These are phyloP conservation scores for Colletotrichum falcatum DNA, from an alignment of 2,329 filamentous ascomycete species.

Conservation along the genomic window DNA sequence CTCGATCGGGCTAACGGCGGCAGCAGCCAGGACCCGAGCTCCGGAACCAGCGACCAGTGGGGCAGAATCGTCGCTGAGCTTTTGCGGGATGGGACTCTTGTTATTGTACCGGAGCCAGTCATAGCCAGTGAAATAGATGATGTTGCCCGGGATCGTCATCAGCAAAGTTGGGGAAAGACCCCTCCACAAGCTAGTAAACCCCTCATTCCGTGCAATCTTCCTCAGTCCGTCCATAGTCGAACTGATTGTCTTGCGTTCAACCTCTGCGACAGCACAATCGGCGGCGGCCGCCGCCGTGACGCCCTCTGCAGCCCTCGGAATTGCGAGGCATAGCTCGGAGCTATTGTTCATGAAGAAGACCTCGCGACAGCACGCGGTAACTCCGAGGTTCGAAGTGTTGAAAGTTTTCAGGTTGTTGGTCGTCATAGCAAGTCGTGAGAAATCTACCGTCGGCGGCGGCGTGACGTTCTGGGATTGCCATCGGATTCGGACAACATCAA, in stretches of 20 bases:
- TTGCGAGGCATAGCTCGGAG: constrained; percentile 83
- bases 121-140: constrained; percentile 99
- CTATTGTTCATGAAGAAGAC: constrained; percentile 96
- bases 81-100: constrained; percentile 75
- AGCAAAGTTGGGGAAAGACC: constrained; percentile 92
- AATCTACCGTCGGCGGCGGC: constrained; percentile 64
- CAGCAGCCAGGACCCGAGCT: constrained; percentile 83
- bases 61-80: constrained; percentile 76
- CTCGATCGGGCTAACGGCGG: constrained; percentile 89
- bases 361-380: constrained; percentile 94
- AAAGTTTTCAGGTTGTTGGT: constrained; percentile 74
- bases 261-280: constrained; percentile 89
- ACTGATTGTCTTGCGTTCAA: constrained; percentile 84
- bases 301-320: constrained; percentile 64
- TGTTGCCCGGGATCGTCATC: constrained; percentile 95
- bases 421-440: constrained; percentile 67
- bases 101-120: constrained; percentile 88
- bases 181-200: constrained; percentile 86
- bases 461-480: constrained; percentile 82
- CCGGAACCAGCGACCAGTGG: constrained; percentile 84
- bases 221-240: constrained; percentile 92
- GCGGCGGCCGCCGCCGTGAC: constrained; percentile 61
- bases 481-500: constrained; percentile 96
- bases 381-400: constrained; percentile 83
- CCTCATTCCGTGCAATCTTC: constrained; percentile 96